Conservation (phyloP, 805 yeast species). For the Cyberlindnera euphorbiiphila region DNA sequence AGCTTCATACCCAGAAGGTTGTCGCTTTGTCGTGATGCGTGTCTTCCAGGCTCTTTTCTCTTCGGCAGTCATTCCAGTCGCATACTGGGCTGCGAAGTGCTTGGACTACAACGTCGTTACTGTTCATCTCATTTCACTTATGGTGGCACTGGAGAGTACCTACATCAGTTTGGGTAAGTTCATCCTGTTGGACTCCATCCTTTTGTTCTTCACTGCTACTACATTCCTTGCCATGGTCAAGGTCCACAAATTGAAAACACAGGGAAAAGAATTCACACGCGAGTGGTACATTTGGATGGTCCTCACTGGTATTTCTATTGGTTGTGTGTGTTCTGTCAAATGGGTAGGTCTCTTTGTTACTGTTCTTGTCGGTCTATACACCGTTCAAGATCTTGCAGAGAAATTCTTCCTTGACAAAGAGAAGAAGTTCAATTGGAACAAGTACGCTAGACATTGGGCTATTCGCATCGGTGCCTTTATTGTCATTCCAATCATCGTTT, state of each 20-base stretch:
- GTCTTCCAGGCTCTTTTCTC: constrained; percentile 67
- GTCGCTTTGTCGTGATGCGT: constrained; percentile 65
- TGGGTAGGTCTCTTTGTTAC: constrained; percentile 82
- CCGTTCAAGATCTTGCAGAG: constrained; percentile 47
- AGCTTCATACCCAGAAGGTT: constrained; percentile 53
- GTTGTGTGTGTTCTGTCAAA: constrained; percentile 80
- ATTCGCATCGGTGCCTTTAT: constrained; percentile 65
- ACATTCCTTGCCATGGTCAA: constrained; percentile 60
- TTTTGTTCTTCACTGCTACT: constrained; percentile 69
- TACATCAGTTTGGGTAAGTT: constrained; percentile 70
- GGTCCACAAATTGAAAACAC: constrained; percentile 43
- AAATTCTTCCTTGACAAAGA: constrained; percentile 33
- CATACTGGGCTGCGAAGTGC: constrained; percentile 64
- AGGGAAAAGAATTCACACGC: constrained; percentile 34
- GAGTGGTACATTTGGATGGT: constrained; percentile 53
- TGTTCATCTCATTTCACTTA: constrained; percentile 55
- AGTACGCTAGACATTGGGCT: constrained; percentile 64
- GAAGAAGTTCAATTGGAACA: constrained; percentile 25
- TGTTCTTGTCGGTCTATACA: constrained; percentile 54
- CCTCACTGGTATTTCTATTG: constrained; percentile 63
- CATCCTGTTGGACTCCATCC: constrained; percentile 72
- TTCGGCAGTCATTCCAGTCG: constrained; percentile 62
- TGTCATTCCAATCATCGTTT: constrained; percentile 65
- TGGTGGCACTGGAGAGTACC: constrained; percentile 65
- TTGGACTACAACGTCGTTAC: constrained; percentile 49